A percentile compares a stretch with the other conserved stretches of the same genome.
Evolutionary conservation across 176 grass and related monocot species (phyloP).

Genomic region (Bromus sterilis): DNA sequence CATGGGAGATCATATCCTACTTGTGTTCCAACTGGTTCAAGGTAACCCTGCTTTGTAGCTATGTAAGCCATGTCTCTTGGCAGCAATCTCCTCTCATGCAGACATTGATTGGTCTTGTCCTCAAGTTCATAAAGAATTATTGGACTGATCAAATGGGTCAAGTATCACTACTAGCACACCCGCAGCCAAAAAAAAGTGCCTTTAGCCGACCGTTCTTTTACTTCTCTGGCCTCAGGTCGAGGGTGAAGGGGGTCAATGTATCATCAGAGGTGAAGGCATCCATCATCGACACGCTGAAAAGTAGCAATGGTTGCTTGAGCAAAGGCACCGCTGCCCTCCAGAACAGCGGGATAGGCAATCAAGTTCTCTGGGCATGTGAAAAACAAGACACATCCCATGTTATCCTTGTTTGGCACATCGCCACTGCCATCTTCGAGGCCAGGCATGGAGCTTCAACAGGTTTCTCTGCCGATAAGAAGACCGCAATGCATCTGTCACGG

Average conservation of each 20-base stretch:
- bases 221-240: background rate
- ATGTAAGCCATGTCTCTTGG: background rate
- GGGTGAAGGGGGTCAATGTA: background rate
- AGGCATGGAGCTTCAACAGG: background rate
- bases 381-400: background rate
- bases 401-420: background rate
- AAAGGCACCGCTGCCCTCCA: background rate
- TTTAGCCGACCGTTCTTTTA: too few relatives aligned
- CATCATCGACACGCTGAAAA: background rate
- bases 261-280: background rate
- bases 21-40: conserved; percentile 1
- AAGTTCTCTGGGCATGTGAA: background rate
- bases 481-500: background rate
- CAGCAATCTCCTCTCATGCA: background rate
- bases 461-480: background rate
- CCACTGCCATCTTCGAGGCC: background rate
- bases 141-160: background rate
- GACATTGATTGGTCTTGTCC: background rate
- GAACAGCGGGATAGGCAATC: background rate
- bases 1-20: background rate
- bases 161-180: background rate
- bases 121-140: background rate
- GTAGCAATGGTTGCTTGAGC: background rate
- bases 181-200: background rate
- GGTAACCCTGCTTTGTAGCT: background rate